Evolutionary conservation across 768 basidiomycete genomes (phyloP), one percentile per base, ranked within the genome.

Genomic region (Peribolospora baueri): DNA sequence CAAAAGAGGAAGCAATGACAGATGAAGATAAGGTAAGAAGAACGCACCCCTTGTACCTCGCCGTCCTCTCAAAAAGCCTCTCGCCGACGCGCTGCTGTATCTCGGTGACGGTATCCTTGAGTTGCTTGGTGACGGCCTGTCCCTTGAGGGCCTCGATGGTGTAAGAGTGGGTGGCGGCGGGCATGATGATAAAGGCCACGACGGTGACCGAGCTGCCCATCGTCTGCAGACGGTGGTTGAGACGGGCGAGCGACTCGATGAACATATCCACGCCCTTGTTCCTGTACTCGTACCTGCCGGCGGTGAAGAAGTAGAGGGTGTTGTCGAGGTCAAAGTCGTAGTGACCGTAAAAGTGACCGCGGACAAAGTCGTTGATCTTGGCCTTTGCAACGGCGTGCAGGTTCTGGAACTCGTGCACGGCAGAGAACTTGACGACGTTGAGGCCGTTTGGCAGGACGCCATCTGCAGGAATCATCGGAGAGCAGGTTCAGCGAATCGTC

Each of bases 181-280:
- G 93, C 84, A 93, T 91, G 68, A 98, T 95, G 67, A 98, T 85
- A 73, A 98, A 98, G 0, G 93, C 93, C 48, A 98, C 84, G 54
- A 97, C 79, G 5, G 93, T 95, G 50, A 77, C 75, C 58, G 74
- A 76, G 11, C 84, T 81, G 14, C 76, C 78, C 13, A 71, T 63
- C 58, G 75, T 70, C 65, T 79, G 74, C 42, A 82, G 71, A 41
- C 74, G 74, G 64, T 73, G 71, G 66, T 82, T 82, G 52, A 82
- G 71, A 65, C 91, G 84, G 39, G 91, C 93, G 55, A 98, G 77
- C 13, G 82, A 75, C 70, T 98, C 93, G 61, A 98, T 91, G 67
- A 95, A 98, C 91, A 98, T 93, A 66, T 98, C 93, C 40, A 97
- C 88, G 55, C 93, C 93, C 72, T 98, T 98, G 73, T 98, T 98